A percentile compares a stretch with the other conserved stretches of the same genome.
Conservation (phyloP, 2,329 filamentous ascomycete species). For the Basipetospora chlamydospora region DNA sequence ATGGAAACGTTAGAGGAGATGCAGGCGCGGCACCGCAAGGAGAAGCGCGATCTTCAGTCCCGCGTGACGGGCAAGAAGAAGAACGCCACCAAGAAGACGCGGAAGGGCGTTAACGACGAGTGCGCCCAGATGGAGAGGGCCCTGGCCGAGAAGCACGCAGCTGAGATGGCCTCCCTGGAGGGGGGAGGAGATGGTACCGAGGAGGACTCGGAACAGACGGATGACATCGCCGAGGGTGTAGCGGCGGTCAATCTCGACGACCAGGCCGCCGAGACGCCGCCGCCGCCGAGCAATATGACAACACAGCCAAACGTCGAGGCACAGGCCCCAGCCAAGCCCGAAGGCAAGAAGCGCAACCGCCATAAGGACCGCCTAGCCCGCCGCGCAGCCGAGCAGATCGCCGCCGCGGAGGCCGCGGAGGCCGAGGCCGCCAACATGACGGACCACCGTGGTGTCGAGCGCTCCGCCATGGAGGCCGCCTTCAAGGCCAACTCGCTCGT, state of each 20-base stretch:
- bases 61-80: conserved; percentile 94
- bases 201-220: neutral
- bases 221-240: conserved; percentile 11
- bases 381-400: conserved; percentile 72
- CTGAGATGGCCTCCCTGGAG: conserved; percentile 35
- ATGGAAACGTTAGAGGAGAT: conserved; percentile 59
- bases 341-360: conserved; percentile 70
- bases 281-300: neutral
- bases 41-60: conserved; percentile 73
- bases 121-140: conserved; percentile 56
- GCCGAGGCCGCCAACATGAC: conserved; percentile 62
- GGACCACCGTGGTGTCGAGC: conserved; percentile 57
- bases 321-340: too few species aligned
- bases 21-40: conserved; percentile 69
- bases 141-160: conserved; percentile 50
- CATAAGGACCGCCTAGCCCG: conserved; percentile 85
- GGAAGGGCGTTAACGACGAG: conserved; percentile 60
- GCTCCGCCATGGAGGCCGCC: conserved; percentile 51
- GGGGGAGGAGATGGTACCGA: conserved; percentile 11
- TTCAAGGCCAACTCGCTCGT: conserved; percentile 49
- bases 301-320: neutral
- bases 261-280: conserved; percentile 7
- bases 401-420: conserved; percentile 50
- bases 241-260: conserved; percentile 9
- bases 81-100: conserved; percentile 78